phyloP scores from a whole-genome alignment of 176 grass and related monocot genomes.

The Urochloa ruziziensis region DNA sequence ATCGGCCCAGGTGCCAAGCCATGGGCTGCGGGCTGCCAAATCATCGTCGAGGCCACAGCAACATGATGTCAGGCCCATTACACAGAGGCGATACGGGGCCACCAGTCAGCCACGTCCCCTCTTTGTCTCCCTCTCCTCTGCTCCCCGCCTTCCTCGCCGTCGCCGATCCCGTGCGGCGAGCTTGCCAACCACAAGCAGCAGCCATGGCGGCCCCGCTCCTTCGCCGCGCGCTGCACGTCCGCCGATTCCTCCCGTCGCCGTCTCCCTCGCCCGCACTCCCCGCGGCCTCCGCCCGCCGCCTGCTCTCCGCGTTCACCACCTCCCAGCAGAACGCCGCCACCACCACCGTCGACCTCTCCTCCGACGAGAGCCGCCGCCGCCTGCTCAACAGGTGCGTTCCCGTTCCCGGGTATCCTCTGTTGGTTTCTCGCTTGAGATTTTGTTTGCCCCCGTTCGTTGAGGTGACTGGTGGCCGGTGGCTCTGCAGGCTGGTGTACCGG shows the following conservation, averaged over 20 bases:
- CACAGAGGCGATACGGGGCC: neutral
- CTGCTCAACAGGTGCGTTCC: conserved; percentile 66
- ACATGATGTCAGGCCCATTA: no score
- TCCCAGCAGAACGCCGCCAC: no score
- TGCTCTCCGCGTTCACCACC: no score
- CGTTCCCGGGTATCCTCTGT: neutral
- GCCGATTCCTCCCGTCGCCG: conserved; percentile 28
- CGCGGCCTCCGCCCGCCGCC: no score
- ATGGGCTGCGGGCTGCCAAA: no score
- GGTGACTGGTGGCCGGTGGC: neutral
- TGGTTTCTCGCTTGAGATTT: neutral
- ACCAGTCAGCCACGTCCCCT: conserved; percentile 21
- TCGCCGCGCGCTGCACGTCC: conserved; percentile 36
- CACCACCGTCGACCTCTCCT: conserved; percentile 50
- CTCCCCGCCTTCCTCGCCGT: no score
- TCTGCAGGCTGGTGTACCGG: conserved; percentile 71
- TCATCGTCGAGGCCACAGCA: no score
- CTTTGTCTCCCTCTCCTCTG: neutral
- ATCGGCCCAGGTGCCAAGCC: no score
- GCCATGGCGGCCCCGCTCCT: conserved; percentile 45
- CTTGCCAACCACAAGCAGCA: no score
- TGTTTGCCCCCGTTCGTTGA: neutral
- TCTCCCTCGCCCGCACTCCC: neutral
- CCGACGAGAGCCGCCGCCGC: conserved; percentile 81
- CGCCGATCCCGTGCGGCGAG: neutral